Percentiles rank a stretch among this genome's conserved stretches.
These are phyloP conservation scores for Haplosporangium sp. DNA, from an alignment of 371 early-diverging fungal species.

Conservation along the genomic window DNA sequence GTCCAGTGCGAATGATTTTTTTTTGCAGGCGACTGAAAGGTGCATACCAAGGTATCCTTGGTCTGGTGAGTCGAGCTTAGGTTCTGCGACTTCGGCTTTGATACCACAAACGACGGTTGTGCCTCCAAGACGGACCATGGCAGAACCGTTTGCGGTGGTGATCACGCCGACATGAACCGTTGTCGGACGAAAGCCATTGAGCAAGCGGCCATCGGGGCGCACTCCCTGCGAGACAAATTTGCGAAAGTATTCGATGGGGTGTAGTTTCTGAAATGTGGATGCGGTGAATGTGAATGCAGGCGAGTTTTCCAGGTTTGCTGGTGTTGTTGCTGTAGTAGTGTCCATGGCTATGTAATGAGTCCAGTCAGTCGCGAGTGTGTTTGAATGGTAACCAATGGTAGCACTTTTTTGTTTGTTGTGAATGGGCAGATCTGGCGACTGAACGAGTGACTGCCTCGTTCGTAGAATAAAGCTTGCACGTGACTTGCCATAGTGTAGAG, in stretches of 20 bases:
- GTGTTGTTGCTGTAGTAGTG: conserved; percentile 13
- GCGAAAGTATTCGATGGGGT: conserved; percentile 89
- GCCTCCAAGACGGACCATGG: conserved; percentile 89
- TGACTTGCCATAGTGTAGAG: background rate
- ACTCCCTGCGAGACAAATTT: conserved; percentile 82
- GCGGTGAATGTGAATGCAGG: conserved; percentile 57
- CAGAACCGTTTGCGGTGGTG: conserved; percentile 86
- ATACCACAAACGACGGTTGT: conserved; percentile 94
- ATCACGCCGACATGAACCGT: conserved; percentile 76
- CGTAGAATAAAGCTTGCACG: too few relatives aligned
- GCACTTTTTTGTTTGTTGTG: background rate
- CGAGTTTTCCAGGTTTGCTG: conserved; percentile 18
- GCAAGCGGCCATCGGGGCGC: conserved; percentile 86
- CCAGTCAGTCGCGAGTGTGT: background rate
- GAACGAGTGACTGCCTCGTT: too few relatives aligned
- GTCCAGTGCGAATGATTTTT: background rate
- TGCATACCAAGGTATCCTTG: conserved; percentile 83
- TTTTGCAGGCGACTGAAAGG: too few relatives aligned
- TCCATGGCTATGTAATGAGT: conserved; percentile 10
- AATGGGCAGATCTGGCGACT: too few relatives aligned
- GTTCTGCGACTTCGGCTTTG: conserved; percentile 94
- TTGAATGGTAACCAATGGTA: too few relatives aligned
- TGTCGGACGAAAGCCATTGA: conserved; percentile 71
- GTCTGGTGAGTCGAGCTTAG: conserved; percentile 72
- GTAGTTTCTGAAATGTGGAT: conserved; percentile 76